phyloP scores from a whole-genome alignment of 1,284 basidiomycete species.

The Cutaneotrichosporon sp. region DNA sequence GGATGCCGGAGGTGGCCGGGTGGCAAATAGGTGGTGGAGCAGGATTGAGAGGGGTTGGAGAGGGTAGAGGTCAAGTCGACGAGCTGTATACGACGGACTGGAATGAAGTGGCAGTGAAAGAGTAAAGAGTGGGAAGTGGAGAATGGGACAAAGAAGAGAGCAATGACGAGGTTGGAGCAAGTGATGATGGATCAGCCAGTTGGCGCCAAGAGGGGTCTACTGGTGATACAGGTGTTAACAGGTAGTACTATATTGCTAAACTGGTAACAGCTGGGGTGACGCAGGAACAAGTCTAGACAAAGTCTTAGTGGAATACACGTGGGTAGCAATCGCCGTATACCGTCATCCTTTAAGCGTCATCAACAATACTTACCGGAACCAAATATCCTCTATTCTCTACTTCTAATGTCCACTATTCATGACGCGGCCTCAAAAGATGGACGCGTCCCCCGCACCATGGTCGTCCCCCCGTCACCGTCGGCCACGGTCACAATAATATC shows the following conservation, averaged over 20 bases:
- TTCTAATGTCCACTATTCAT: neutral
- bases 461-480: neutral
- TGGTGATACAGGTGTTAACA: too few relatives aligned
- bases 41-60: neutral
- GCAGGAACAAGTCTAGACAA: too few relatives aligned
- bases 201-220: neutral
- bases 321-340: neutral
- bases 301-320: too few relatives aligned
- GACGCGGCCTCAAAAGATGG: neutral
- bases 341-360: neutral
- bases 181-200: neutral
- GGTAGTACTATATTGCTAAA: too few relatives aligned
- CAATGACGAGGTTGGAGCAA: neutral
- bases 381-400: neutral
- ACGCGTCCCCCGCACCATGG: neutral
- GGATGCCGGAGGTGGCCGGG: neutral
- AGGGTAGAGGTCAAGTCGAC: neutral
- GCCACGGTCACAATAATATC: neutral
- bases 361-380: neutral
- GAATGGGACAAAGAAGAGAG: neutral
- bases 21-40: neutral
- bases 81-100: neutral
- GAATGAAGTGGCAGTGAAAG: neutral
- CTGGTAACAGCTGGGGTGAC: too few relatives aligned
- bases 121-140: neutral